These are phyloP conservation scores for Bipolaris oryzae DNA, from an alignment of 2,329 filamentous ascomycete genomes.

Conservation along the genomic window DNA sequence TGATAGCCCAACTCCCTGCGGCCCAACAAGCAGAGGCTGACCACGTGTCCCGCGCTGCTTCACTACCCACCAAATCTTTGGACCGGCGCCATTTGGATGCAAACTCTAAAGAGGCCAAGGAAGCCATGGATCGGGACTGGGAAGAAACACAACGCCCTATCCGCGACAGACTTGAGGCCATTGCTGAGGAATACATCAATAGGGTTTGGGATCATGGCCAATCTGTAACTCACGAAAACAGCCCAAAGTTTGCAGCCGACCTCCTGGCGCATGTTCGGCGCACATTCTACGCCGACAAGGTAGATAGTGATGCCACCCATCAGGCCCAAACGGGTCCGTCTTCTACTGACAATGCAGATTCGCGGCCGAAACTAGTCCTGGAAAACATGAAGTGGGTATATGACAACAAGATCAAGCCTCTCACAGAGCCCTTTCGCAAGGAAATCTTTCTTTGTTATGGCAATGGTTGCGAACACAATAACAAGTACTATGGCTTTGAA, in stretches of 20 bases:
- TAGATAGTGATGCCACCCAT: conserved; percentile 57
- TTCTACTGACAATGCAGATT: conserved; percentile 45
- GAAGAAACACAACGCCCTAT: conserved; percentile 72
- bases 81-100: conserved; percentile 56
- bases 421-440: conserved; percentile 69
- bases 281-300: conserved; percentile 68
- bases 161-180: conserved; percentile 66
- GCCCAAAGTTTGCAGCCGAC: conserved; percentile 72
- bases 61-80: conserved; percentile 54
- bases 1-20: conserved; percentile 68
- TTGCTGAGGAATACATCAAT: conserved; percentile 73
- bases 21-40: conserved; percentile 64
- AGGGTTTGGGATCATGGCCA: conserved; percentile 69
- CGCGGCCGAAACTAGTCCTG: conserved; percentile 69
- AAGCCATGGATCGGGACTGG: conserved; percentile 71
- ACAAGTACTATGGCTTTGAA: conserved; percentile 76
- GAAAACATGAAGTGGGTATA: conserved; percentile 90
- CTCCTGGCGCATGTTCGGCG: conserved; percentile 71
- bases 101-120: conserved; percentile 59
- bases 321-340: conserved; percentile 4
- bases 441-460: conserved; percentile 77
- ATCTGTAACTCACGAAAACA: conserved; percentile 67
- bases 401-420: conserved; percentile 74
- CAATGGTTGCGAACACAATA: conserved; percentile 65
- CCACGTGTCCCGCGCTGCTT: conserved; percentile 55